Percentiles rank a stretch among this genome's conserved stretches.
Evolutionary conservation across 2,329 filamentous ascomycete genomes (phyloP).

Genomic region (Scortechinia acanthostroma): DNA sequence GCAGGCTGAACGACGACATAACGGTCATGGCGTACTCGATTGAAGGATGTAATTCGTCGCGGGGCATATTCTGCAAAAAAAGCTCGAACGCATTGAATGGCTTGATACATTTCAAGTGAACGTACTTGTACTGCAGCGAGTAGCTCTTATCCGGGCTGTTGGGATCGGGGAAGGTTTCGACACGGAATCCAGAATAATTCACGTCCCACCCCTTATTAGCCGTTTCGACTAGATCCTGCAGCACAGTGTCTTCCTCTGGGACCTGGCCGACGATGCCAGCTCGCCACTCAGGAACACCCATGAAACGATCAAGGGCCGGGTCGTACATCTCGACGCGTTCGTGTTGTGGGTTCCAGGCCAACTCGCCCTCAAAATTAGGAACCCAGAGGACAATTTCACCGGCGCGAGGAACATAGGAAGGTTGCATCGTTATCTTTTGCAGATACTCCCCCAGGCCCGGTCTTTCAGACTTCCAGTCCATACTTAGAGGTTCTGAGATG

Average conservation of each 20-base stretch:
- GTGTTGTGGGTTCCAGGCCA: constrained; percentile 20
- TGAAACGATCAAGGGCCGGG: constrained; percentile 21
- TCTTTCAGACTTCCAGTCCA: constrained; percentile 47
- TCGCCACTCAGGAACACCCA: constrained; percentile 38
- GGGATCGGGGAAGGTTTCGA: constrained; percentile 46
- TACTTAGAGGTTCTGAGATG: constrained; percentile 37
- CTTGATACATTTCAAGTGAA: constrained; percentile 41
- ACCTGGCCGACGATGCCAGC: constrained; percentile 45
- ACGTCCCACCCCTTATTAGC: constrained; percentile 27
- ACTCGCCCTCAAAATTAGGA: constrained; percentile 19
- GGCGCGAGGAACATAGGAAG: constrained; percentile 40
- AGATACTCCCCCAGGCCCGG: constrained; percentile 29
- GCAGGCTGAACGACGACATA: constrained; percentile 40
- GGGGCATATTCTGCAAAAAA: constrained; percentile 28
- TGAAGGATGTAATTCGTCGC: constrained; percentile 38
- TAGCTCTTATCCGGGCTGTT: constrained; percentile 38
- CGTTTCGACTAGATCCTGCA: constrained; percentile 34
- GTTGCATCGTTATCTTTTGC: constrained; percentile 27
- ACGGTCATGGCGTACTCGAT: constrained; percentile 42
- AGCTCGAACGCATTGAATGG: constrained; percentile 45
- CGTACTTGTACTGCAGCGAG: constrained; percentile 44
- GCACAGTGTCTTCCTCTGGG: constrained; percentile 27
- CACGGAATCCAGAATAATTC: constrained; percentile 42
- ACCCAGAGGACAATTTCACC: constrained; percentile 50
- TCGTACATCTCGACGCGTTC: constrained; percentile 5